Evolutionary conservation across 225 moss, liverwort and hornwort genomes (phyloP), one percentile per base, ranked within the genome.

Genomic region (Sphagnum contortum): DNA sequence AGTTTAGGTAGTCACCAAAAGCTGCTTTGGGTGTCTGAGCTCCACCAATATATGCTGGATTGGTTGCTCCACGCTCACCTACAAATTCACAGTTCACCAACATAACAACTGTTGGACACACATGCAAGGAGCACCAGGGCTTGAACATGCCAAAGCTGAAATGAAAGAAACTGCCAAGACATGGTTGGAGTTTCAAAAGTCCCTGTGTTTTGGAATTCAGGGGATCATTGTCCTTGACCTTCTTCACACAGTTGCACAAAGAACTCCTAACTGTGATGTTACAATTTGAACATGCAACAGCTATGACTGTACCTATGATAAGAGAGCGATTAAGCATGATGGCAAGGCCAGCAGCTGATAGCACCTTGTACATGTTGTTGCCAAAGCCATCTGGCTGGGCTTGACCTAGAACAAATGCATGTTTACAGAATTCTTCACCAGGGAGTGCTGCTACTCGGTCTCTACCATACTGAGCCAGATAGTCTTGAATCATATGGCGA

Each of bases 321-420:
- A 91, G 80, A 50, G 91, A 91, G 8, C 91, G 81, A 68, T 91
- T 91, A 68, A 91, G 87, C 69, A 91, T 89, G 47, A 91, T 66
- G 45, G 81, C 84, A 60, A 91, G 84, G 4, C 87, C 91, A 3
- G 89, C 87, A 48, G 86, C 78, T 51, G 88, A 82, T 48, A 91
- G 82, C 59, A 91, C 64, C 76, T 86, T 91, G 72, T 91, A 91
- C 71, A 91, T 84, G 45, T 76, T 80, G 44, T 91, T 89, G 9
- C 91, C 91, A 66, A 91, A 88, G 12, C 89, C 91, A 75, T 86
- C 80, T 51, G 84, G 78, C 48, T 73, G 69, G 60, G 79, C 88
- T 62, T 84, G 75, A 53, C 88, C 91, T 60, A 88, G 71, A 5
- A 87, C 89, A 62, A 91, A 91, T 65, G 73, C 81, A 48, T 80